A percentile compares a stretch with the other conserved stretches of the same genome.
Evolutionary conservation across 2,329 filamentous ascomycete genomes (phyloP).

Genomic region (Ophiostoma tasmaniense): DNA sequence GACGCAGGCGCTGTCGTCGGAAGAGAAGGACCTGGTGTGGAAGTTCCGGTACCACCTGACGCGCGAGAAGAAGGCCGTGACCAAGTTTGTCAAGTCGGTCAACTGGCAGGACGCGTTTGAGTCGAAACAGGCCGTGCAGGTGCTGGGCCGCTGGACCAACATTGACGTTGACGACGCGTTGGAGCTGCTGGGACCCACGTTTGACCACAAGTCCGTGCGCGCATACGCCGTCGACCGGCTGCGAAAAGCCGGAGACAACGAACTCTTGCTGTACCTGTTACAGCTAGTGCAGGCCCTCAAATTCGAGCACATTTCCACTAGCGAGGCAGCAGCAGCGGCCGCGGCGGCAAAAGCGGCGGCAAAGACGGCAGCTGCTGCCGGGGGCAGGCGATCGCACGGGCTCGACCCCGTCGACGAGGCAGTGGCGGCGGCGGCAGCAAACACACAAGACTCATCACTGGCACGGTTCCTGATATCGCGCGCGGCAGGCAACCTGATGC

Average conservation of each 20-base stretch:
- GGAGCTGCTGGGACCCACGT: constrained; percentile 84
- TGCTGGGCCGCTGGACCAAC: constrained; percentile 88
- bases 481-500: constrained; percentile 76
- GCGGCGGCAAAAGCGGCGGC: background rate
- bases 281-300: constrained; percentile 95
- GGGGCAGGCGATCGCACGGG: background rate
- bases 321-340: constrained; percentile 22
- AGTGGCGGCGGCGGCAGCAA: constrained; percentile 42
- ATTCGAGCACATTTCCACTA: constrained; percentile 68
- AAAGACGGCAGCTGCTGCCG: background rate
- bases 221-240: constrained; percentile 89
- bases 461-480: constrained; percentile 83
- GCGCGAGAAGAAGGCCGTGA: constrained; percentile 82
- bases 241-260: constrained; percentile 84
- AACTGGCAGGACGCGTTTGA: constrained; percentile 22
- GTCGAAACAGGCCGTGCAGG: constrained; percentile 71
- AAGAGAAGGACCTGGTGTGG: constrained; percentile 96
- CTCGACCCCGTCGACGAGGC: background rate
- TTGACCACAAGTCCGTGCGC: constrained; percentile 79
- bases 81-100: constrained; percentile 88
- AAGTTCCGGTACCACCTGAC: constrained; percentile 93
- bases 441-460: constrained; percentile 68
- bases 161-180: constrained; percentile 96
- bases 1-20: constrained; percentile 75
- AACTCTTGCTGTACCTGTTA: constrained; percentile 81